These are phyloP conservation scores for Leccinellum albellum DNA, from an alignment of 768 basidiomycete genomes.

Conservation along the genomic window DNA sequence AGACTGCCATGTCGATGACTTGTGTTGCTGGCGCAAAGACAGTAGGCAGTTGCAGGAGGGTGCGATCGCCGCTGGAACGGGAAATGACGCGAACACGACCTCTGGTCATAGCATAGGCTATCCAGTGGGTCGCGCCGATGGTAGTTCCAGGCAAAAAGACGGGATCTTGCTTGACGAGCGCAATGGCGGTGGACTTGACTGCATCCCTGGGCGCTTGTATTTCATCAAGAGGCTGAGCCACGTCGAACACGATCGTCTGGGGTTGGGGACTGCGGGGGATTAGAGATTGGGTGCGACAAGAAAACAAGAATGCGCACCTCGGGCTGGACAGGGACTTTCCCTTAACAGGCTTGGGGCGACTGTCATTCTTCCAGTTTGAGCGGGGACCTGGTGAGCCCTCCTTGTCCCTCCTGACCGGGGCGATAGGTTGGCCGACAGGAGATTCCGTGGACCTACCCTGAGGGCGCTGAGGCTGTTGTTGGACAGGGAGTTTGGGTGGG, in stretches of 20 bases:
- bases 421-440: constrained; percentile 42
- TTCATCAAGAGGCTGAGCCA: constrained; percentile 66
- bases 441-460: constrained; percentile 52
- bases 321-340: constrained; percentile 54
- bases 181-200: constrained; percentile 87
- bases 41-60: constrained; percentile 69
- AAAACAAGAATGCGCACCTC: constrained; percentile 37
- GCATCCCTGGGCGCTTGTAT: constrained; percentile 71
- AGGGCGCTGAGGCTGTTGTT: constrained; percentile 39
- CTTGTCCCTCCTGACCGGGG: constrained; percentile 52
- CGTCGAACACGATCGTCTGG: constrained; percentile 73
- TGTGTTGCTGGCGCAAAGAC: constrained; percentile 59
- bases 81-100: constrained; percentile 89
- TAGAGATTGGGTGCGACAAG: not conserved
- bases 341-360: constrained; percentile 38
- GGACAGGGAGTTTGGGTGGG: constrained; percentile 58
- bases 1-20: constrained; percentile 84
- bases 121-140: constrained; percentile 89
- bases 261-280: constrained; percentile 46
- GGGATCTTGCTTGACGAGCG: constrained; percentile 81
- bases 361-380: constrained; percentile 36
- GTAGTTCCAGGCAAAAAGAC: constrained; percentile 83
- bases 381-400: constrained; percentile 68
- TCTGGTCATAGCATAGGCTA: constrained; percentile 89
- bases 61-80: constrained; percentile 82